Base-by-base conservation (phyloP, 306 rosid genomes). In the Lathyrus aphaca region DNA sequence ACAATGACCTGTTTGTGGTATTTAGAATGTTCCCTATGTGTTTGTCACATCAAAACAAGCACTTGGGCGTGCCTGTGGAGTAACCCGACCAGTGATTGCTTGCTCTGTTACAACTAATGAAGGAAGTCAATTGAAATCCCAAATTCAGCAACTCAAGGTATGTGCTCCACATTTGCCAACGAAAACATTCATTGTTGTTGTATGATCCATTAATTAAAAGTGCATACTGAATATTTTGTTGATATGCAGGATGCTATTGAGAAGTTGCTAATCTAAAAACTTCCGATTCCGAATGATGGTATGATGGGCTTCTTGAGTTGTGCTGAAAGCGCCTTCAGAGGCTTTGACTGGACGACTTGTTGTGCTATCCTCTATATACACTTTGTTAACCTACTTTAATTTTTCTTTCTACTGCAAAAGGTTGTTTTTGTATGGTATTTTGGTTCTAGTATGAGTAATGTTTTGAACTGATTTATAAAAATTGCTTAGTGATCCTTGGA, bases 31-130 rank as follows among this genome's bases (percentile, higher is more conserved):
- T n/a, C 96, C 94, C 5, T 88, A 93, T 1, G 94, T 93, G 8
- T 93, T 93, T 11, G 90, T 93, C 67, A 91, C 91, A 2, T 93
- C 98, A 1, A 93, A 93, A 69, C 97, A 93, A 87, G 97, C 97
- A 38, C 97, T 90, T 60, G 98, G 96, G 4, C 84, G 97, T 44
- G 98, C 97, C 1, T 90, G 98, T 46, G 98, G 98, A 3, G 97
- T 93, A 18, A 88, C 97, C 1, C 80, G 98, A 57, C 91, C 98
- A 11, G 94, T 93, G 56, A 90, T 90, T 65, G 94, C 98, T 5
- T 85, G 91, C 63, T 93, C 97, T 51, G 97, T 93, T 75, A 90
- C 97, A 3, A 77, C 89, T 12, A 93, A 93, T 8, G 98, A 90
- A 77, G 98, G 97, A 57, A 93, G 98, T 74, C 96, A 93, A 66